Percentiles rank a stretch among this genome's conserved stretches.
These are phyloP conservation scores for Kodamaea leandrae DNA, from an alignment of 805 yeast species.

Conservation along the genomic window DNA sequence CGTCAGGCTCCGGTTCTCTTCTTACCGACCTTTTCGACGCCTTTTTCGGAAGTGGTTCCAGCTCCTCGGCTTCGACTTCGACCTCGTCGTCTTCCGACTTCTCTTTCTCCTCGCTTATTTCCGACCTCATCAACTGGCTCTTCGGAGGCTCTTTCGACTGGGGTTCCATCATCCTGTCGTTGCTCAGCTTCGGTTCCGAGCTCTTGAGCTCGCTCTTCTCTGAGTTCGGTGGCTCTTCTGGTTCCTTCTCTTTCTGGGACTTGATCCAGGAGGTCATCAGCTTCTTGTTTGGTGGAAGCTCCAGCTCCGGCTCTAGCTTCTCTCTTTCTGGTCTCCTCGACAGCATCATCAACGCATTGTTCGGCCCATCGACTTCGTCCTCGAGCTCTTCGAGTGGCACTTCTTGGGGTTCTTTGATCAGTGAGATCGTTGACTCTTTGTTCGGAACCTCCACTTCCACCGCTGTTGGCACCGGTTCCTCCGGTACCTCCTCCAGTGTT, in stretches of 20 bases:
- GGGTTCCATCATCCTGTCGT: slow-evolving; percentile 7
- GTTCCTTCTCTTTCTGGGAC: slow-evolving; percentile 6
- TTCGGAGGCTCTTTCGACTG: slow-evolving; percentile 14
- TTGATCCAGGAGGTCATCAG: slow-evolving; percentile 6
- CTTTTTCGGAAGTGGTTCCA: slow-evolving; percentile 13
- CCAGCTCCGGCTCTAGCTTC: slow-evolving; percentile 1
- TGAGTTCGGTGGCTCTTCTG: slow-evolving; percentile 16
- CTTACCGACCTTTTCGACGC: slow-evolving; percentile 15
- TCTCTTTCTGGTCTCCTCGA: slow-evolving; percentile 7
- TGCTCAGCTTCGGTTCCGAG: slow-evolving; percentile 11
- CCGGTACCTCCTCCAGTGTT: slow-evolving; percentile 7
- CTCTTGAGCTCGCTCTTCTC: slow-evolving; percentile 19
- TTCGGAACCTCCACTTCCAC: slow-evolving; percentile 11
- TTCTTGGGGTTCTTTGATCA: slow-evolving; percentile 10
- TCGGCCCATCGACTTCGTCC: background rate
- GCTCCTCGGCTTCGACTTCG: slow-evolving; percentile 9
- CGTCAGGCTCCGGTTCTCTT: slow-evolving; percentile 12
- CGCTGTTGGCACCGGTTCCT: slow-evolving; percentile 3
- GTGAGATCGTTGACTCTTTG: slow-evolving; percentile 8
- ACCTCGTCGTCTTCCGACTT: slow-evolving; percentile 11
- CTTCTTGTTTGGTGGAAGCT: slow-evolving; percentile 6
- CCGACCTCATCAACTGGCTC: slow-evolving; percentile 14
- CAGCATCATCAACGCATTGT: slow-evolving; percentile 7
- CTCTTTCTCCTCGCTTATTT: slow-evolving; percentile 9
- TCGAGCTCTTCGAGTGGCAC: background rate